Evolutionary conservation across 2,329 filamentous ascomycete genomes (phyloP).

Genomic region (Parascedosporium putredinis): DNA sequence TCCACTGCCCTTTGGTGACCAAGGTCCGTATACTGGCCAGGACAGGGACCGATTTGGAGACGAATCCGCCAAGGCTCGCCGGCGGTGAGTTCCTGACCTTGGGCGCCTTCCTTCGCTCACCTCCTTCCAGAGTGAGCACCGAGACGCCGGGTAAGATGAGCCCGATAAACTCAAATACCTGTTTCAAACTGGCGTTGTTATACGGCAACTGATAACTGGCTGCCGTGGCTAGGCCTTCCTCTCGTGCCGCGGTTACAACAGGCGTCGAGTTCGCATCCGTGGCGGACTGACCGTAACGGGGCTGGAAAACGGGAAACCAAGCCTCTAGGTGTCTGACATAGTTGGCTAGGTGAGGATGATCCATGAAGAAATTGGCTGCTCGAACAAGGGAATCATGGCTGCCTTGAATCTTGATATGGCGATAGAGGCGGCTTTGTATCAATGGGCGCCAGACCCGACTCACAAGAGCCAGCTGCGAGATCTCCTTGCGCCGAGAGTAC

Average conservation of each 20-base stretch:
- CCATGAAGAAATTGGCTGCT: conserved; percentile 49
- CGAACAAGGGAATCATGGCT: conserved; percentile 52
- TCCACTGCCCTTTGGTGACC: conserved; percentile 68
- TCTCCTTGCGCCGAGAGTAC: conserved; percentile 55
- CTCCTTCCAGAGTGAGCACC: conserved; percentile 65
- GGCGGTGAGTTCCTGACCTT: conserved; percentile 38
- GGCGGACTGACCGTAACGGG: conserved; percentile 34
- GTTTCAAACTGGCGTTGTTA: conserved; percentile 60
- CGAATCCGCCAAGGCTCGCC: conserved; percentile 11
- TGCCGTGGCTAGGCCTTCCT: conserved; percentile 38
- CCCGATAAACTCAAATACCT: conserved; percentile 55
- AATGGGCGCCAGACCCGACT: conserved; percentile 53
- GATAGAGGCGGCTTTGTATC: conserved; percentile 62
- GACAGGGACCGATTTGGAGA: not conserved
- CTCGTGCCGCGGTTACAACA: conserved; percentile 32
- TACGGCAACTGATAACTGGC: conserved; percentile 48
- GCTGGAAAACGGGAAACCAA: conserved; percentile 67
- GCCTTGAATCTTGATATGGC: conserved; percentile 66
- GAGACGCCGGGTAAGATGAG: conserved; percentile 48
- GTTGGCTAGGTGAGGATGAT: conserved; percentile 45
- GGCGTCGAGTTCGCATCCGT: conserved; percentile 35
- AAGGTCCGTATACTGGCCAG: conserved; percentile 53
- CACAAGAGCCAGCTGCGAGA: conserved; percentile 56
- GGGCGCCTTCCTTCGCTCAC: conserved; percentile 64
- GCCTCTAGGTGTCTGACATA: conserved; percentile 66